A percentile compares a stretch with the other conserved stretches of the same genome.
Evolutionary conservation across 495 filamentous ascomycete genomes (phyloP).

Genomic region (Echria macrotheca): DNA sequence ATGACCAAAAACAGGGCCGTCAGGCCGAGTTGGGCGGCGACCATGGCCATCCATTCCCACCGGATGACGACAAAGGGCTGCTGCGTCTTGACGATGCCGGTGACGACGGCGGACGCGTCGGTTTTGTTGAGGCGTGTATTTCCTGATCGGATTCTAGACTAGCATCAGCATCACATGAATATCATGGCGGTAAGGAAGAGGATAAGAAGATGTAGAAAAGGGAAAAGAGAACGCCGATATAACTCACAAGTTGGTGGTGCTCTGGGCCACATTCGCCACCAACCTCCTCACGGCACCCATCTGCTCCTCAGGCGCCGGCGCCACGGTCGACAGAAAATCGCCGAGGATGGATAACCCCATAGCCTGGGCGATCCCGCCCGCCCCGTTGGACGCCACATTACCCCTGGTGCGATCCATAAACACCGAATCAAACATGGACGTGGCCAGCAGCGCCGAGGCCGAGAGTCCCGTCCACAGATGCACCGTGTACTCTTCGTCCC

Average conservation of each 20-base stretch:
- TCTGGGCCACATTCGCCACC: slow-evolving; percentile 6
- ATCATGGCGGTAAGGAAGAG: too few species aligned
- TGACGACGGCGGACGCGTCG: too few species aligned
- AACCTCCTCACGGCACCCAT: slow-evolving; percentile 3
- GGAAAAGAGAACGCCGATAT: background rate
- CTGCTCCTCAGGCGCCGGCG: slow-evolving; percentile 10
- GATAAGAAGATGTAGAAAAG: too few species aligned
- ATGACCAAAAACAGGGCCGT: slow-evolving; percentile 8
- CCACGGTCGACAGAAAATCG: slow-evolving; percentile 9
- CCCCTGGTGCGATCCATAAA: slow-evolving; percentile 14
- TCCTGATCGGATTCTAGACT: background rate
- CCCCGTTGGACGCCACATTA: slow-evolving; percentile 8
- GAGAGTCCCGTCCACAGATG: slow-evolving; percentile 16
- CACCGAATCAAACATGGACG: slow-evolving; percentile 15
- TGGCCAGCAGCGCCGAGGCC: slow-evolving; percentile 4
- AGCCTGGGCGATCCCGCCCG: slow-evolving; percentile 11
- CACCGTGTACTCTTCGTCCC: slow-evolving; percentile 6
- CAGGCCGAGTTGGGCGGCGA: slow-evolving; percentile 12
- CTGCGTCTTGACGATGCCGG: slow-evolving; percentile 8
- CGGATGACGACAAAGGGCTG: slow-evolving; percentile 15
- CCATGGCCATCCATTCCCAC: slow-evolving; percentile 19
- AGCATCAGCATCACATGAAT: too few species aligned
- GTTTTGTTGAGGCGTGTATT: background rate
- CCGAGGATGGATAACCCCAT: slow-evolving; percentile 13
- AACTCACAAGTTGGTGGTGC: slow-evolving; percentile 13